A percentile compares a stretch with the other conserved stretches of the same genome.
Evolutionary conservation across 208 protist genomes (phyloP).

Genomic region (Balamuthia mandrillaris): DNA sequence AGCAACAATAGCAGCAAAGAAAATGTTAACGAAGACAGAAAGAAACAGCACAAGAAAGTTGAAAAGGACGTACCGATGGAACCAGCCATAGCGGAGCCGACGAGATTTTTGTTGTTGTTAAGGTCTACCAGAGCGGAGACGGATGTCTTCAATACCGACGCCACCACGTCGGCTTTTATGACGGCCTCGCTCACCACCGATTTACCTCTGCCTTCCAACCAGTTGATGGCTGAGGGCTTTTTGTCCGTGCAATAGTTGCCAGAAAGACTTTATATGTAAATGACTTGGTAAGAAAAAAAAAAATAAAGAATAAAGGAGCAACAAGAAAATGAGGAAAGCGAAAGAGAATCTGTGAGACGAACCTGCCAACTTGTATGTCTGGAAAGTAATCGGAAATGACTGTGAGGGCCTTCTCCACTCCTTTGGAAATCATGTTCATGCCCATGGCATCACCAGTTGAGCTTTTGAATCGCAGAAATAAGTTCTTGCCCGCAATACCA

Average conservation of each 20-base stretch:
- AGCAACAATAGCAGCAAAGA: background rate
- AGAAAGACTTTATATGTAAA: constrained; percentile 65
- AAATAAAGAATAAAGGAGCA: too few relatives aligned
- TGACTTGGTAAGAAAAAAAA: too few relatives aligned
- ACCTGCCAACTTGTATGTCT: too few relatives aligned
- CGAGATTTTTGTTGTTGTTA: constrained; percentile 93
- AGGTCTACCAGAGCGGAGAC: constrained; percentile 75
- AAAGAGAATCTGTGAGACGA: too few relatives aligned
- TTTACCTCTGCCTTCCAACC: constrained; percentile 94
- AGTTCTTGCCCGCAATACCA: constrained; percentile 83
- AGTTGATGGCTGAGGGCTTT: constrained; percentile 96
- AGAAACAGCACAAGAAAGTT: too few relatives aligned
- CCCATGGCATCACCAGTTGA: constrained; percentile 96
- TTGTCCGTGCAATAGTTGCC: constrained; percentile 98
- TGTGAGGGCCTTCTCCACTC: constrained; percentile 84
- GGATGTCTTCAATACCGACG: constrained; percentile 87
- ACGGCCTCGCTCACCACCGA: constrained; percentile 87
- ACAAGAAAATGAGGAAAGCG: too few relatives aligned
- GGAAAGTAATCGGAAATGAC: constrained; percentile 49
- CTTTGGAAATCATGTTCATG: constrained; percentile 99
- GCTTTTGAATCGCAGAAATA: constrained; percentile 87
- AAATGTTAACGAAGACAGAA: background rate
- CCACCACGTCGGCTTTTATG: constrained; percentile 83
- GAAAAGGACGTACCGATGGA: constrained; percentile 32
- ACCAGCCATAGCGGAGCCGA: constrained; percentile 92